These are phyloP conservation scores for Staphylotrichum longicolle DNA, from an alignment of 495 filamentous ascomycete species.

Conservation along the genomic window DNA sequence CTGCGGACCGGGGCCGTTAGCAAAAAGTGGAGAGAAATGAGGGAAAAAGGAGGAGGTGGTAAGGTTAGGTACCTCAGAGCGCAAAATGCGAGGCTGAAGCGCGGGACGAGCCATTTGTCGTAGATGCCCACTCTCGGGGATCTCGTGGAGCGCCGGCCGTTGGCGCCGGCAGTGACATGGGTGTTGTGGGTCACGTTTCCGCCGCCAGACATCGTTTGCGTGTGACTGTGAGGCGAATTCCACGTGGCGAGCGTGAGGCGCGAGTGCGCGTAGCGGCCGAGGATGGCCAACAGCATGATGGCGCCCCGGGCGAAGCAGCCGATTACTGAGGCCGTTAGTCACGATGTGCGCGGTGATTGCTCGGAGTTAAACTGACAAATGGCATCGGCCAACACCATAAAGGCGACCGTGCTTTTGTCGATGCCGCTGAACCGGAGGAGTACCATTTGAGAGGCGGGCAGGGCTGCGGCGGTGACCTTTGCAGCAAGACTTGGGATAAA, in stretches of 20 bases:
- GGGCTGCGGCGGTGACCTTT: constrained; percentile 36
- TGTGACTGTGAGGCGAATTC: constrained; percentile 19
- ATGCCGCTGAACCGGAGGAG: constrained; percentile 36
- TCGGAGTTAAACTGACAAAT: constrained; percentile 36
- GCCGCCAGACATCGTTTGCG: no score
- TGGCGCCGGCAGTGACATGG: constrained; percentile 20
- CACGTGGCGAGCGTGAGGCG: constrained; percentile 39
- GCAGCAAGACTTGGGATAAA: constrained; percentile 33
- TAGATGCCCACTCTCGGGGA: constrained; percentile 38
- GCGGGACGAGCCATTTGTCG: constrained; percentile 46
- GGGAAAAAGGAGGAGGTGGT: neutral
- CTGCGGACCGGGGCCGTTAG: neutral
- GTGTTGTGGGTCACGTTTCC: constrained; percentile 30
- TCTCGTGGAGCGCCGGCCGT: constrained; percentile 7
- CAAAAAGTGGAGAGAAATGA: neutral
- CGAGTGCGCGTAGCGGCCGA: constrained; percentile 48
- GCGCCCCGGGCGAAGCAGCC: constrained; percentile 40
- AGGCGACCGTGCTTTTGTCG: constrained; percentile 31
- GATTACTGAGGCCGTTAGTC: constrained; percentile 34
- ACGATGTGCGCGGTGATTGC: neutral
- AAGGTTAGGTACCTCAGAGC: constrained; percentile 34
- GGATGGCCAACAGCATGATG: constrained; percentile 41
- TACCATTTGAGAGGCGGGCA: constrained; percentile 41
- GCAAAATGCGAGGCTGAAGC: constrained; percentile 48
- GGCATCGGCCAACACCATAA: constrained; percentile 42